phyloP scores from a whole-genome alignment of 2,329 filamentous ascomycete genomes.

The Decorospora gaudefroyi region DNA sequence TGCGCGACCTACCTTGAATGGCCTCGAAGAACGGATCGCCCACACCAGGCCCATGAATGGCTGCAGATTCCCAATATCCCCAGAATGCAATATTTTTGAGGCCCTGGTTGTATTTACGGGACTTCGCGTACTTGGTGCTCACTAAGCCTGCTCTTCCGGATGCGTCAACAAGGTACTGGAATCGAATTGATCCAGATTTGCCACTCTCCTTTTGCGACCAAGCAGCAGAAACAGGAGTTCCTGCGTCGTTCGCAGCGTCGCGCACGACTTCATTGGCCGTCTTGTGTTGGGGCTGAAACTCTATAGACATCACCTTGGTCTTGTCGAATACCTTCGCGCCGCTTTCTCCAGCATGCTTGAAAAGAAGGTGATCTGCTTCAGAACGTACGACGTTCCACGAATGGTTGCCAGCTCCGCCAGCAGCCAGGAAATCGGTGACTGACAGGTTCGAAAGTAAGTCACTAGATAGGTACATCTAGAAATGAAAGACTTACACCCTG shows the following conservation, averaged over 20 bases:
- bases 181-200: conserved; percentile 48
- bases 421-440: conserved; percentile 33
- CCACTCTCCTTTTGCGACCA: conserved; percentile 15
- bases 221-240: not conserved
- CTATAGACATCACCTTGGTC: conserved; percentile 11
- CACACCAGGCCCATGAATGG: conserved; percentile 45
- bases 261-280: not conserved
- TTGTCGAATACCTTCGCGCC: conserved; percentile 27
- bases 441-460: too few relatives aligned
- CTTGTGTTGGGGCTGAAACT: conserved; percentile 13
- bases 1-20: conserved; percentile 2
- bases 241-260: not conserved
- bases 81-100: conserved; percentile 58
- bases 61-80: conserved; percentile 54
- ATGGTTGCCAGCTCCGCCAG: conserved; percentile 22
- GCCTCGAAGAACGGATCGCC: conserved; percentile 53
- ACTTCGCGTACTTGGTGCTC: conserved; percentile 57
- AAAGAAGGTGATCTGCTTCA: conserved; percentile 37
- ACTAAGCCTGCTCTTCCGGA: too few relatives aligned
- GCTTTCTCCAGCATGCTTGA: conserved; percentile 32
- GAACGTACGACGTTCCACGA: conserved; percentile 41
- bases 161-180: conserved; percentile 57
- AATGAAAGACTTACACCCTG: conserved; percentile 11
- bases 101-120: conserved; percentile 53
- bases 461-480: too few relatives aligned